A percentile compares a stretch with the other conserved stretches of the same genome.
These are phyloP conservation scores for Saccharomycopsis hybrid DNA, from an alignment of 1,139 yeast species.

Conservation along the genomic window DNA sequence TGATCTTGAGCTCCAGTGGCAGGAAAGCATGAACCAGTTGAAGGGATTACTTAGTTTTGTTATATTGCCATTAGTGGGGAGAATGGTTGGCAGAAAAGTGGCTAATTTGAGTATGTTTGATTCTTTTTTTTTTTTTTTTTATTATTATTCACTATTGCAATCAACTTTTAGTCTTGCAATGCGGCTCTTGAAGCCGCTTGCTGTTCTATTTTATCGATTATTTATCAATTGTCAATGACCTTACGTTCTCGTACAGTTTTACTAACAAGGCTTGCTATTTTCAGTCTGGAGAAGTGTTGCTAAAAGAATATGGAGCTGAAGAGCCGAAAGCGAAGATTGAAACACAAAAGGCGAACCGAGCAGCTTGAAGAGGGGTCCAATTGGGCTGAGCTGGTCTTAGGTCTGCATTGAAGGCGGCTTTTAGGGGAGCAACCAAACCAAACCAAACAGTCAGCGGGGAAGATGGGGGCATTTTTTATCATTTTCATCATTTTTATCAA, in stretches of 20 bases:
- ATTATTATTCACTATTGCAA: no score
- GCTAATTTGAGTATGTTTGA: slow-evolving; percentile 26
- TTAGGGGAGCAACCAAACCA: no score
- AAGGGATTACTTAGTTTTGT: slow-evolving; percentile 41
- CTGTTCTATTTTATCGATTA: background rate
- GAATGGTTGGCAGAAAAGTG: slow-evolving; percentile 45
- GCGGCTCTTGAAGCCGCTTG: no score
- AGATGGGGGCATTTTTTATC: no score
- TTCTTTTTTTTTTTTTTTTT: background rate
- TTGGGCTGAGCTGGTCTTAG: no score
- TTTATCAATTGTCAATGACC: background rate
- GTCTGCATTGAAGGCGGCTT: no score
- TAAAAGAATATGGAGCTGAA: slow-evolving; percentile 14
- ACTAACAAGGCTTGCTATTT: background rate
- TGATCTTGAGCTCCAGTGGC: slow-evolving; percentile 51
- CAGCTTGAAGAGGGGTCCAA: background rate
- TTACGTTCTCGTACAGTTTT: background rate
- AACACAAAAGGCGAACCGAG: background rate
- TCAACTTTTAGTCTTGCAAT: no score
- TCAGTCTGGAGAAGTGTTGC: slow-evolving; percentile 17
- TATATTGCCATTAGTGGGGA: slow-evolving; percentile 49
- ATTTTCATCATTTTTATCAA: no score
- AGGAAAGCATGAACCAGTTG: slow-evolving; percentile 45
- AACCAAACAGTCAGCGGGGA: no score
- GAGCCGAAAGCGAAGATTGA: background rate